A percentile compares a stretch with the other conserved stretches of the same genome.
These are phyloP conservation scores for Zasmidium cellare DNA, from an alignment of 2,329 filamentous ascomycete species.

Conservation along the genomic window DNA sequence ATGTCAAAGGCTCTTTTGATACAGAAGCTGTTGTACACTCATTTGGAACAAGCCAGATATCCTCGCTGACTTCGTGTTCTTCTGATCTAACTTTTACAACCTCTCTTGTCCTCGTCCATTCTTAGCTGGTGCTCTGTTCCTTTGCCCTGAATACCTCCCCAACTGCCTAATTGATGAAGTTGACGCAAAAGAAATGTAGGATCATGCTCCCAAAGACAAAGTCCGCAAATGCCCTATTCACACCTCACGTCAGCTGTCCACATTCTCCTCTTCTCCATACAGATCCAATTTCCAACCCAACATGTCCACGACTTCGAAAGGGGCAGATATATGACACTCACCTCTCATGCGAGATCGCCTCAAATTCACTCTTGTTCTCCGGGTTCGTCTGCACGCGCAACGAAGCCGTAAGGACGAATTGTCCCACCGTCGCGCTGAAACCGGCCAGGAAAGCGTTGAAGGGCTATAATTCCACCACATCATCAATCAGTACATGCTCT, in stretches of 20 bases:
- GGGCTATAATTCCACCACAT: slow-evolving; percentile 57
- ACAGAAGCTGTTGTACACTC: not conserved
- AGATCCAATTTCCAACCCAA: no score
- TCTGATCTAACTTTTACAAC: no score
- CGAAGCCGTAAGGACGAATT: slow-evolving; percentile 91
- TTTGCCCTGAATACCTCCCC: not conserved
- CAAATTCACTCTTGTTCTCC: slow-evolving; percentile 77
- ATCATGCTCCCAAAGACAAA: slow-evolving; percentile 93
- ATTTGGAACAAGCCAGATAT: no score
- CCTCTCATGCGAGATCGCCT: slow-evolving; percentile 76
- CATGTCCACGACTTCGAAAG: no score
- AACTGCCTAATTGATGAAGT: slow-evolving; percentile 87
- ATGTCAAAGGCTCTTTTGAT: not conserved
- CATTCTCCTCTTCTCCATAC: not conserved
- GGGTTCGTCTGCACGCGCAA: slow-evolving; percentile 90
- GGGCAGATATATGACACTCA: no score
- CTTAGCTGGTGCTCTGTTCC: not conserved
- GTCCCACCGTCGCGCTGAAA: slow-evolving; percentile 90
- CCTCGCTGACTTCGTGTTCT: no score
- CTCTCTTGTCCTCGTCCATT: not conserved
- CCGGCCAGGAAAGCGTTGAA: slow-evolving; percentile 98
- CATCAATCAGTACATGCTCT: not conserved
- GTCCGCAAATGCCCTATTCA: slow-evolving; percentile 83
- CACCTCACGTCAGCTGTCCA: not conserved
- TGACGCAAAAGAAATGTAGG: slow-evolving; percentile 97